Base-by-base conservation (phyloP, 1,139 yeast species). In the Pichia sp. region DNA sequence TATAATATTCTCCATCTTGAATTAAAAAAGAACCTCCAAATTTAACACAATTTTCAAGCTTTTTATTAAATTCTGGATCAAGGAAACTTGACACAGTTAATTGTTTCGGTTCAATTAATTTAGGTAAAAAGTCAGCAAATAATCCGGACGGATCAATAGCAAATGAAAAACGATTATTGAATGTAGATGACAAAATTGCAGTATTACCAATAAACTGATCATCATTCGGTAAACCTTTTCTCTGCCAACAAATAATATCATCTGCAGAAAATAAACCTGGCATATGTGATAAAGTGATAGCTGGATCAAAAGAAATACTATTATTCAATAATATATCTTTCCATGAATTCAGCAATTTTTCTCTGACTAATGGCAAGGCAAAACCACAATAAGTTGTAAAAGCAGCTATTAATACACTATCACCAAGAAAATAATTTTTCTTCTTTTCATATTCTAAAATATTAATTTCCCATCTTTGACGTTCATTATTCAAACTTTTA, bases 21-120 rank as follows among this genome's bases (percentile, higher is more conserved):
- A 90, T 73, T 11, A 90, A 59, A 9, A 90, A 67, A 0, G 75
- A 59, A 4, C 87, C 89, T 8, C 98, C 97, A 68, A 90, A 90
- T 50, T 94, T 69, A 27, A 90, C 62, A 0, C 95, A 82, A 57
- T 87, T 84, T 58, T 87, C 96, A 26, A 90, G 62, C 43, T 79
- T 85, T 55, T 78, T 82, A 4, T 75, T 60, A 59, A 82, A 85
- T 0, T 82, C 76, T n/a, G 74, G 76, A 55, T 84, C 87, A 43
- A 83, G 62, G 57, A 89, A 90, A 53, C 94, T 85, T 0, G 96
- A 76, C 0, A 78, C 60, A 0, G 73, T 66, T 2, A 82, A 59
- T 41, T 71, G 72, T 34, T 68, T 66, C 1, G 67, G 66, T 1
- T 57, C 50, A 32, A 59, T 52, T 31, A 62, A 59, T 22, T 63